Base-by-base conservation (phyloP, 768 basidiomycete species). In the Boletus reticulatus region DNA sequence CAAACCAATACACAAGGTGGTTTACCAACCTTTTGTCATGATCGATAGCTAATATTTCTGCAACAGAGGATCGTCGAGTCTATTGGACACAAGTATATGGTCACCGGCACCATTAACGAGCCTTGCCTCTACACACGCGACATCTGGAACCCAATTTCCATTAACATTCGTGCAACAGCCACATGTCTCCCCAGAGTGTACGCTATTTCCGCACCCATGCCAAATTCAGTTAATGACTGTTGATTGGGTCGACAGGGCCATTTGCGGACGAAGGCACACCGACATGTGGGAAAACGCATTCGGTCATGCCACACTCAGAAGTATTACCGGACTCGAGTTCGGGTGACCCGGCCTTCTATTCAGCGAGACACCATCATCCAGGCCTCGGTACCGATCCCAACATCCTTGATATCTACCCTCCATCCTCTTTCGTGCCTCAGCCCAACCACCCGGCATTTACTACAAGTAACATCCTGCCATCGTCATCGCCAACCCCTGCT, bases 21-120 rank as follows among this genome's bases (percentile, higher is more conserved):
- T 5, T 24, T 1, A 9, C 12, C 2, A 8, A 8, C 1, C 4
- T 16, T 16, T 9, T 17, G 0, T 6, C n/a, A 27, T 2, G 27
- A 48, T 12, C 36, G 22, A 39, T 38, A 11, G 4, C 9, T 50
- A 7, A 50, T 31, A 17, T 7, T 3, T 4, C 9, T 4, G 8
- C 22, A 2, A 6, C 17, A 50, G 39, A 20, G 20, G 1, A 16
- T 5, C 9, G 8, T 17, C 9, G 9, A 19, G 9, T 16, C 12
- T 37, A 13, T 22, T 52, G 7, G 42, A 45, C n/a, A 19, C 43
- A 19, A 45, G 32, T 7, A 8, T 10, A 13, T 34, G 50, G 34
- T 22, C 39, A 20, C 34, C 50, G 4, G 27, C 27, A 8, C 27
- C 7, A 8, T 12, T 20, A n/a, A 12, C 22, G 17, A 27, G 17